Evolutionary conservation across 208 protist species (phyloP).

Genomic region (Borovskyia barvae): DNA sequence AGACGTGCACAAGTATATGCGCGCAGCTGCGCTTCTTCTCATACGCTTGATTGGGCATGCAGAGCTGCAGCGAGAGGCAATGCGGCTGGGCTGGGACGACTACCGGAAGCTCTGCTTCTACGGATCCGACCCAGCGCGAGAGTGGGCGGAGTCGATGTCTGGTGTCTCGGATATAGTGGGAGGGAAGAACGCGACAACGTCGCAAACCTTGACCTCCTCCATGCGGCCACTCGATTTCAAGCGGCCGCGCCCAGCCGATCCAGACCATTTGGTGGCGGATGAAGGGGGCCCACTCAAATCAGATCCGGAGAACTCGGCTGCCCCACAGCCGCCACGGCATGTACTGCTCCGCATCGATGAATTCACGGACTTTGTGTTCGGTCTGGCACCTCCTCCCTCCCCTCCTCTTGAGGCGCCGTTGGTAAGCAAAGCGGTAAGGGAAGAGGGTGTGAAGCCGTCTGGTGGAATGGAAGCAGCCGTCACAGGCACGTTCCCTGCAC

Average conservation of each 20-base stretch:
- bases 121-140: slow-evolving; percentile 38
- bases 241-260: slow-evolving; percentile 1
- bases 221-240: slow-evolving; percentile 19
- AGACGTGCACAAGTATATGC: slow-evolving; percentile 80
- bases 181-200: neutral
- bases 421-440: too few species aligned
- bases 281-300: too few species aligned
- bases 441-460: neutral
- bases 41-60: slow-evolving; percentile 68
- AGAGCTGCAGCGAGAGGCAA: slow-evolving; percentile 43
- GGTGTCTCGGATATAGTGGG: neutral
- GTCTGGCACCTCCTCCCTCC: slow-evolving; percentile 8
- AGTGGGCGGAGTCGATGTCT: slow-evolving; percentile 4
- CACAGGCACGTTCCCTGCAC: slow-evolving; percentile 11
- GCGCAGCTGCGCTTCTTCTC: slow-evolving; percentile 63
- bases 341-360: slow-evolving; percentile 58
- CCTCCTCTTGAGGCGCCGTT: too few species aligned
- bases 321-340: slow-evolving; percentile 34
- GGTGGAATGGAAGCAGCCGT: neutral
- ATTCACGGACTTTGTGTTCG: slow-evolving; percentile 64
- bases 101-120: slow-evolving; percentile 79
- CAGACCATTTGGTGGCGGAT: neutral
- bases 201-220: slow-evolving; percentile 10
- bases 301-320: neutral
- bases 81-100: slow-evolving; percentile 55